These are phyloP conservation scores for Domatiomyces globalis DNA, from an alignment of 2,329 filamentous ascomycete species.

Conservation along the genomic window DNA sequence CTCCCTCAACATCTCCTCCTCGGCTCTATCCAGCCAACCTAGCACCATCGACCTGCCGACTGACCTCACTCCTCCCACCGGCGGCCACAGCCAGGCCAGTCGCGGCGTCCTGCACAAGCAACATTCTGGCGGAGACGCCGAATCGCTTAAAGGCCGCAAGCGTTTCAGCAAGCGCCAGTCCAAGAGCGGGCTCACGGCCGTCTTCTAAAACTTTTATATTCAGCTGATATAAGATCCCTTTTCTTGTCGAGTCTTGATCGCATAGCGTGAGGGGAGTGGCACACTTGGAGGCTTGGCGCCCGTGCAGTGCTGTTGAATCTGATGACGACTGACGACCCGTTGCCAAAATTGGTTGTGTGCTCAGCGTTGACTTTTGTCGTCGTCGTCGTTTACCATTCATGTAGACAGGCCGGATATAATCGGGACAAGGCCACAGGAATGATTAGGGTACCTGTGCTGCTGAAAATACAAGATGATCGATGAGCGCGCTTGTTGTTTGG, in stretches of 20 bases:
- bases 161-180: conserved; percentile 84
- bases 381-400: not conserved
- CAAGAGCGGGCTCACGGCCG: conserved; percentile 81
- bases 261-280: not conserved
- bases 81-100: conserved; percentile 25
- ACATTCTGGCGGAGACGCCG: conserved; percentile 32
- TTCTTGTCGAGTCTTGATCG: conserved; percentile 2
- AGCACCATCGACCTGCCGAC: conserved; percentile 31
- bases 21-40: conserved; percentile 53
- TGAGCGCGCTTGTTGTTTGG: not conserved
- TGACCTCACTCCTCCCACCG: conserved; percentile 22
- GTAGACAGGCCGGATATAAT: not conserved
- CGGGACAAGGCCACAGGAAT: not conserved
- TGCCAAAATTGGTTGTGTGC: not conserved
- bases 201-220: conserved; percentile 44
- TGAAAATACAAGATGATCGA: not conserved
- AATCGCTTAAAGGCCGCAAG: conserved; percentile 45
- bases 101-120: conserved; percentile 32
- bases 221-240: not conserved
- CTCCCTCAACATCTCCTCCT: conserved; percentile 53
- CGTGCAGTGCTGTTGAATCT: not conserved
- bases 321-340: not conserved
- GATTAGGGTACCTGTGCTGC: not conserved
- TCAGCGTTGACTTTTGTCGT: not conserved
- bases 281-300: not conserved